Evolutionary conservation across 2,329 filamentous ascomycete genomes (phyloP).

Genomic region (Phialocephala sp.): DNA sequence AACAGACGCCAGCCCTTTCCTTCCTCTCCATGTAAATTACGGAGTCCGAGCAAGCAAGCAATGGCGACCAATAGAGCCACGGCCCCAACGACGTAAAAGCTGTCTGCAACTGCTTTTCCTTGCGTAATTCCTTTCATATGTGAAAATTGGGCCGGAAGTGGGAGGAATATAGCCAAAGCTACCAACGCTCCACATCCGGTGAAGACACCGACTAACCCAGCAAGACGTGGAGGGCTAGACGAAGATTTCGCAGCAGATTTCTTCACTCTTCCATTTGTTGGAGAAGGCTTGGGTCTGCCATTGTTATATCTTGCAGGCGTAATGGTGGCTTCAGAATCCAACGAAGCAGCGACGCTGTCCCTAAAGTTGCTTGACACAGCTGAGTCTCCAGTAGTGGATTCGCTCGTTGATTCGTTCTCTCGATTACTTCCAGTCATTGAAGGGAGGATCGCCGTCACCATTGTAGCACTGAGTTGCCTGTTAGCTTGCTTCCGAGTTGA

Average conservation of each 20-base stretch:
- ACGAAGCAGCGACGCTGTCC: conserved; percentile 67
- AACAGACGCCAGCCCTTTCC: conserved; percentile 73
- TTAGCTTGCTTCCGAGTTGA: not conserved
- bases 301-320: conserved; percentile 63
- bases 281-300: conserved; percentile 17
- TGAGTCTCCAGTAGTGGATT: conserved; percentile 16
- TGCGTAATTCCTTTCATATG: conserved; percentile 74
- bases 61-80: conserved; percentile 75
- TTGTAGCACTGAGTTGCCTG: conserved; percentile 67
- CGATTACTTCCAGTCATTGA: conserved; percentile 60
- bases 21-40: conserved; percentile 72
- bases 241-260: conserved; percentile 34
- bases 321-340: conserved; percentile 77
- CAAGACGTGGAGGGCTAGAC: conserved; percentile 66
- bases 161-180: conserved; percentile 81
- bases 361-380: conserved; percentile 44
- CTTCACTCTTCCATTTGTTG: conserved; percentile 17
- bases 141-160: conserved; percentile 80
- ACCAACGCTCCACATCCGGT: conserved; percentile 91
- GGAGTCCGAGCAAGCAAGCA: conserved; percentile 80
- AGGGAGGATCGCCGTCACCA: conserved; percentile 95
- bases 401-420: conserved; percentile 35
- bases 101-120: conserved; percentile 76
- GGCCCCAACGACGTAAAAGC: conserved; percentile 84
- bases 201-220: conserved; percentile 89